phyloP scores from a whole-genome alignment of 768 basidiomycete species.

The Cubamyces sp. region DNA sequence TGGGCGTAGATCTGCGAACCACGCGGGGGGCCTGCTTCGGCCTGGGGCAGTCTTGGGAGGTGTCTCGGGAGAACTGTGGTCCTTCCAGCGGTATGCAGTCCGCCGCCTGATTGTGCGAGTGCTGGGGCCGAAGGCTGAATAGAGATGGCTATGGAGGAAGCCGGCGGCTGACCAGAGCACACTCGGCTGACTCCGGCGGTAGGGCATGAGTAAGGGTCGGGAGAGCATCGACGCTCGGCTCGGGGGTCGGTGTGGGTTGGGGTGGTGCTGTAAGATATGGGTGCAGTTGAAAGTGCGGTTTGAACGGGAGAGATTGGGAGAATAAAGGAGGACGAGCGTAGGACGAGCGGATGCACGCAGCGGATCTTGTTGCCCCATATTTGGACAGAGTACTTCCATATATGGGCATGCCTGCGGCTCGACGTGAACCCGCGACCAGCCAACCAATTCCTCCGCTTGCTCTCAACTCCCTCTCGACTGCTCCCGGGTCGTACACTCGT shows the following conservation, averaged over 20 bases:
- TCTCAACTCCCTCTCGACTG: neutral
- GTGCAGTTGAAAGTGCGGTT: neutral
- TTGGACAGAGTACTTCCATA: neutral
- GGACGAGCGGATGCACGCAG: slow-evolving; percentile 12
- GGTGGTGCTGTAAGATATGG: too few species aligned
- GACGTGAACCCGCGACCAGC: neutral
- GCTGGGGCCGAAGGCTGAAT: neutral
- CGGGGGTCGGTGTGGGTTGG: too few species aligned
- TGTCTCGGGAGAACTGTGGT: neutral
- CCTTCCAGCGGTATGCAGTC: neutral
- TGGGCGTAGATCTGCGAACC: too few species aligned
- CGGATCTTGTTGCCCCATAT: slow-evolving; percentile 5
- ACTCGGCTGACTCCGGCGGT: neutral
- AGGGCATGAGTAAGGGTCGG: neutral
- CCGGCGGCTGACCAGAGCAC: slow-evolving; percentile 7
- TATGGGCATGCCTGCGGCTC: slow-evolving; percentile 3
- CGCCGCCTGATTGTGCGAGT: neutral
- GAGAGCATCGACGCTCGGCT: neutral
- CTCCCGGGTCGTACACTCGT: too few species aligned
- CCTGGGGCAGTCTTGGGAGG: too few species aligned
- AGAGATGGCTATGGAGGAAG: neutral
- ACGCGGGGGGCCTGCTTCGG: too few species aligned
- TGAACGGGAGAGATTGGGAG: neutral
- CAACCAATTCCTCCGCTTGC: neutral
- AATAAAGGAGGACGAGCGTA: neutral